Evolutionary conservation across 352 stramenopile species (phyloP).

Genomic region (Globisporangium takayamanum): DNA sequence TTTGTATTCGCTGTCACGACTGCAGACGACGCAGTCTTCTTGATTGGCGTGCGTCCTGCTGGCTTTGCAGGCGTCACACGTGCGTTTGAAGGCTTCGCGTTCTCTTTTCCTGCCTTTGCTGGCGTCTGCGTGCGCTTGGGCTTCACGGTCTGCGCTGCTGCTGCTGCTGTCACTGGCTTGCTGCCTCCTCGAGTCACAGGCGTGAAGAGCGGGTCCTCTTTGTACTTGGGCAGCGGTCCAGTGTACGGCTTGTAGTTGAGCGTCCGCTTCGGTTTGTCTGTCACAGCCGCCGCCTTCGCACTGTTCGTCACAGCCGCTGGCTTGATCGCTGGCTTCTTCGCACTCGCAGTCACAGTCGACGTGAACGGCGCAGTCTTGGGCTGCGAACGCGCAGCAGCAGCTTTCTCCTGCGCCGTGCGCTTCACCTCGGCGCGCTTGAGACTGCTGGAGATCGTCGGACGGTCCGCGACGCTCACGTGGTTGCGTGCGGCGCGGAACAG

Average conservation of each 20-base stretch:
- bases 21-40: constrained; percentile 9
- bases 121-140: constrained; percentile 14
- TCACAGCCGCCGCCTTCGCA: background rate
- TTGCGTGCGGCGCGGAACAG: constrained; percentile 6
- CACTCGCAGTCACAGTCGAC: constrained; percentile 8
- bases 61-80: constrained; percentile 16
- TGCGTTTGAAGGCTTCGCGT: constrained; percentile 11
- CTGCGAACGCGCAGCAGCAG: background rate
- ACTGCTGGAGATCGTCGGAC: constrained; percentile 15
- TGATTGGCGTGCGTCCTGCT: constrained; percentile 24
- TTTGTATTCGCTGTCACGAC: constrained; percentile 14
- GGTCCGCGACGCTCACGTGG: constrained; percentile 12
- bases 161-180: background rate
- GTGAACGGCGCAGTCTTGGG: constrained; percentile 7
- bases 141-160: constrained; percentile 18
- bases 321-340: constrained; percentile 1
- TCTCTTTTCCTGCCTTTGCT: constrained; percentile 17
- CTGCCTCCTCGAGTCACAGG: constrained; percentile 11
- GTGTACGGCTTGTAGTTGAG: constrained; percentile 60
- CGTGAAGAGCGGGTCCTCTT: constrained; percentile 58
- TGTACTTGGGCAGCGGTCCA: constrained; percentile 48
- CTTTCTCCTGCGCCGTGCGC: constrained; percentile 1
- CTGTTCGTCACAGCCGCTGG: background rate
- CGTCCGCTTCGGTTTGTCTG: constrained; percentile 7
- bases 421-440: constrained; percentile 12